These are phyloP conservation scores for Yamadazyma ubonensis DNA, from an alignment of 805 yeast genomes.

Conservation along the genomic window DNA sequence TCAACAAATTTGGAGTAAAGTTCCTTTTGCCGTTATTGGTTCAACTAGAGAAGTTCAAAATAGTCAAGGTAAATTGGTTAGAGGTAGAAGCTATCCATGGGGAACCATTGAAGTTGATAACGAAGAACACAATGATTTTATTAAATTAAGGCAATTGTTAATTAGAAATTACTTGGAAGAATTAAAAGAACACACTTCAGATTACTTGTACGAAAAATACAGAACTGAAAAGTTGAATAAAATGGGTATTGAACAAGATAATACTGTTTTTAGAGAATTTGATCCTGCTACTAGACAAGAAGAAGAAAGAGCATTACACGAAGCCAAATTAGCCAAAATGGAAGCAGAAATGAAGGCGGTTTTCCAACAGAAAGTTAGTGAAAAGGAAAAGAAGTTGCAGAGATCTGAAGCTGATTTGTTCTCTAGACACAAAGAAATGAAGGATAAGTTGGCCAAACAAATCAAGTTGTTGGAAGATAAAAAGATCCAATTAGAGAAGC, in stretches of 20 bases:
- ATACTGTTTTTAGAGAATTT: conserved; percentile 88
- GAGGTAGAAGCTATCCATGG: conserved; percentile 97
- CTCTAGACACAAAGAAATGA: conserved; percentile 94
- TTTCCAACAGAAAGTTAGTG: conserved; percentile 93
- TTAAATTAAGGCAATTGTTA: conserved; percentile 81
- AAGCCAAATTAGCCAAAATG: conserved; percentile 88
- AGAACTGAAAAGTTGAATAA: conserved; percentile 75
- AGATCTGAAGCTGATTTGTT: conserved; percentile 95
- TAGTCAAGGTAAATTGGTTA: conserved; percentile 72
- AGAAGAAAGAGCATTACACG: conserved; percentile 91
- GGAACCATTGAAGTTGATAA: conserved; percentile 95
- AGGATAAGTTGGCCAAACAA: conserved; percentile 87
- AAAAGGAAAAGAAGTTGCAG: conserved; percentile 95
- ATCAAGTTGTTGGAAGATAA: conserved; percentile 88
- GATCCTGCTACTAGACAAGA: conserved; percentile 91
- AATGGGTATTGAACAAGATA: conserved; percentile 91
- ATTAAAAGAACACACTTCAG: conserved; percentile 79
- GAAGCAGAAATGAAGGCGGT: conserved; percentile 96
- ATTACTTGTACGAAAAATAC: conserved; percentile 79
- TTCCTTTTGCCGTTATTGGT: conserved; percentile 95
- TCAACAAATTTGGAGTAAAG: conserved; percentile 60
- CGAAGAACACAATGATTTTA: conserved; percentile 89
- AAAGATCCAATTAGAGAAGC: conserved; percentile 72
- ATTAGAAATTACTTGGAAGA: conserved; percentile 92
- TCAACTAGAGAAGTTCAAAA: conserved; percentile 70